Base-by-base conservation (phyloP, 768 basidiomycete genomes). In the Suillus spraguei region DNA sequence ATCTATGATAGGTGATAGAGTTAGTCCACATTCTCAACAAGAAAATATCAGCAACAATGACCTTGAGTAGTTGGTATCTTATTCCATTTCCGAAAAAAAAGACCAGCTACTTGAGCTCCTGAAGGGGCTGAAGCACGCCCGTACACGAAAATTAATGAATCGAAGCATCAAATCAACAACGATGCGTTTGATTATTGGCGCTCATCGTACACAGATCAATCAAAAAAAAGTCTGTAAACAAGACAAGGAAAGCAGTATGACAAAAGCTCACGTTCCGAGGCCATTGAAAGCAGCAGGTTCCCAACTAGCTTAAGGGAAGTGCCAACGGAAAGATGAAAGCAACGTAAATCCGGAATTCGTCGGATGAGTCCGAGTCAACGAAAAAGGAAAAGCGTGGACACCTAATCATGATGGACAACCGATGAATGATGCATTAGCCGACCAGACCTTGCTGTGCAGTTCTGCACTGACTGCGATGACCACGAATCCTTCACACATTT, bases 401-500 rank as follows among this genome's bases (percentile, higher is more conserved):
- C 44, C 22, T 24, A 28, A 28, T 28, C 28, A 28, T 28, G 11
- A 10, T 32, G 28, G 50, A 52, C 20, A 52, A 24, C 49, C 49
- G 49, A 50, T 28, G 28, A 4, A 28, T 28, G 28, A 28, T 28
- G 28, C 28, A 28, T 28, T 32, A 52, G 49, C 49, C 49, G n/a
- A 50, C 28, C 49, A 52, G 50, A 20, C 28, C 28, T 52, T 33
- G 52, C 33, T 53, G 52, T 35, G 20, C 4, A 20, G 20, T 17
- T 56, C 22, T 39, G 22, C 16, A 38, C 59, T 13, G 4, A 16
- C 39, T 39, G n/a, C 63, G 24, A 87, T 88, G 85, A 80, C 84
- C 65, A 90, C 87, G 53, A 91, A 94, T 72, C 92, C 92, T 1
- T 89, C 92, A 9, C 92, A 94, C 72, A 91, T 94, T 66, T 89